Base-by-base conservation (phyloP, 2,329 filamentous ascomycete species). In the Fusarium tricinctum region DNA sequence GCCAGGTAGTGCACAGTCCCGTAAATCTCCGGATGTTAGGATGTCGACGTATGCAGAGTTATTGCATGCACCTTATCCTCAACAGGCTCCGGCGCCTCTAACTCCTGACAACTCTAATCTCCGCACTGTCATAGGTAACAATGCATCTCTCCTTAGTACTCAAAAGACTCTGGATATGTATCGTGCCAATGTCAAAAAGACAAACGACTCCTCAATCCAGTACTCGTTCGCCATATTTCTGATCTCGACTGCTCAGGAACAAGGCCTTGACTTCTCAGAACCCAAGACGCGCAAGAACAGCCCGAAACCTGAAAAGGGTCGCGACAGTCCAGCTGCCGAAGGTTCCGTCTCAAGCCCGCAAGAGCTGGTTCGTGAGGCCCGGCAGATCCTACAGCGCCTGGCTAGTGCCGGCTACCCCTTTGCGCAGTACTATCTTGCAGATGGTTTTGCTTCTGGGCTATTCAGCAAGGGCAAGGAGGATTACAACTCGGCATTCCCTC, bases 131-230 rank as follows among this genome's bases (percentile, higher is more conserved):
- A 90, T 99, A 23, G 96, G 96, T 44, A 91, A 89, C 76, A 97
- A 97, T 81, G 95, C 95, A 5, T 97, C 94, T 20, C 85, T 99
- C 14, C 86, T 99, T 30, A 94, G 93, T 75, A 91, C 93, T 33
- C 92, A 95, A 76, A 94, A 98, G 81, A 99, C 96, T 3, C 87
- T 99, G 48, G 94, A 98, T 56, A 97, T 98, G 95, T 99, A 99
- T 79, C 88, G 95, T 44, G 91, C 91, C 56, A 99, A 98, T 75
- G 93, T 97, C 60, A 98, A 97, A 82, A 99, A 99, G 83, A 97
- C 96, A 4, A 96, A 92, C 66, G 94, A 97, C 78, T 86, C 91
- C 17, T 90, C 92, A 6, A 92, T 97, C 33, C 94, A 97, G 79
- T 98, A 98, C 79, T 96, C 97, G 30, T 98, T 99, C 80, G 96